phyloP scores from a whole-genome alignment of 2,329 filamentous ascomycete species.

The Penicillium janthinellum region DNA sequence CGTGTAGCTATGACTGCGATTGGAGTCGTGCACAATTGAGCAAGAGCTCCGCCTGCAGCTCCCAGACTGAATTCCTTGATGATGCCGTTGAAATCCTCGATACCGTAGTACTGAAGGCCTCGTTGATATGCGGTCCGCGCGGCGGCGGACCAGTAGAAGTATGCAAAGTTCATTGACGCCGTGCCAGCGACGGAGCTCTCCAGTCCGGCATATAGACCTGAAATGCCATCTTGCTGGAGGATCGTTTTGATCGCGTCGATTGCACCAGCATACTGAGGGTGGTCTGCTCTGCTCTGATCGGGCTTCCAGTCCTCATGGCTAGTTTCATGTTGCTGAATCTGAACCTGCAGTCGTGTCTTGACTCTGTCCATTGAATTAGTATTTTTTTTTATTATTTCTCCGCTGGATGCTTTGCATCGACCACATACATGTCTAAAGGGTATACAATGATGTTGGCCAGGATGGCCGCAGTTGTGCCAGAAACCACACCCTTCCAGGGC shows the following conservation, averaged over 20 bases:
- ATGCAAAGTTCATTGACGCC: slow-evolving; percentile 19
- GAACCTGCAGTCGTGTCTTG: slow-evolving; percentile 15
- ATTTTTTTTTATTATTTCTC: too few species aligned
- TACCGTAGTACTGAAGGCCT: not conserved
- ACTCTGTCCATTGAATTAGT: not conserved
- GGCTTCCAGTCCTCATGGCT: not conserved
- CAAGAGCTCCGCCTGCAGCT: slow-evolving; percentile 11
- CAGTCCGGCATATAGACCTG: slow-evolving; percentile 10
- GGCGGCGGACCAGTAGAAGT: slow-evolving; percentile 16
- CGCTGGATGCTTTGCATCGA: not conserved
- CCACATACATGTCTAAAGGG: slow-evolving; percentile 15
- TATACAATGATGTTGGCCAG: slow-evolving; percentile 15
- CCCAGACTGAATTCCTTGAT: slow-evolving; percentile 15
- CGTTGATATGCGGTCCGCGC: slow-evolving; percentile 5
- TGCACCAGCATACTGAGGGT: not conserved
- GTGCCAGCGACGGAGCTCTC: slow-evolving; percentile 10
- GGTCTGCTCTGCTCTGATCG: not conserved
- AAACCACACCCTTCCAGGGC: slow-evolving; percentile 11
- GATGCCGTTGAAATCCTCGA: slow-evolving; percentile 9
- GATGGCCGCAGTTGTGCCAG: slow-evolving; percentile 10
- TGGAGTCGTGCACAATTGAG: slow-evolving; percentile 16
- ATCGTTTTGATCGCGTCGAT: not conserved
- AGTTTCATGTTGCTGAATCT: not conserved
- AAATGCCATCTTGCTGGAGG: slow-evolving; percentile 6
- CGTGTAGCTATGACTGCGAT: slow-evolving; percentile 15